Base-by-base conservation (phyloP, 2,329 filamentous ascomycete genomes). In the Aspergillus fumigatus region DNA sequence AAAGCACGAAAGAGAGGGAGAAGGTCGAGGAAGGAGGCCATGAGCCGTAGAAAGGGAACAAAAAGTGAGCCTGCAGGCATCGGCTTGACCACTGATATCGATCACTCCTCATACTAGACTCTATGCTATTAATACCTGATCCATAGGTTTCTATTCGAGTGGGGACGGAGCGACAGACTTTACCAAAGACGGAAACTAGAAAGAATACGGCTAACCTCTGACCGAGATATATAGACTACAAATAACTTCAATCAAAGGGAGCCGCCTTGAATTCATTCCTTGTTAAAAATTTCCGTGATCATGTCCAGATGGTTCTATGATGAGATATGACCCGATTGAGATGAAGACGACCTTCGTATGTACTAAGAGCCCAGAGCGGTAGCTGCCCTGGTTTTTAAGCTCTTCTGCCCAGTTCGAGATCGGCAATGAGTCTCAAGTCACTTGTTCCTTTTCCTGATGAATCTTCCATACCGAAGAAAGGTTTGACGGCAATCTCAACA, bases 401-500 rank as follows among this genome's bases (percentile, higher is more conserved):
- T 52, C 65, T 67, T 52, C 74, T 70, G 7, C 77, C 75, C 38
- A 79, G 61, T 56, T 78, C 72, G 38, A 79, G 48, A 61, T 76
- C 66, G 29, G 71, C 65, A 50, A 78, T 76, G 57, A 76, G 60
- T 48, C 65, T 73, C 66, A 79, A 63, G 49, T 67, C 60, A 4
- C 67, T 65, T 23, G 60, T 66, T 4, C 65, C 64, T 50, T 63
- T 55, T 26, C 51, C 61, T 4, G 58, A 50, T 32, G 50, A 43
- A n/a, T 61, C 54, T 5, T 56, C 67, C 10, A 66, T 27, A 1
- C 67, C 79, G 75, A 95, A 91, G 75, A 94, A 94, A 1, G 82
- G 73, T 73, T 77, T 75, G 1, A 96, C 83, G 1, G 80, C 89
- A 61, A 82, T 76, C 55, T 84, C 80, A 45, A 96, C 80, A 23